These are phyloP conservation scores for Bryum argenteum DNA, from an alignment of 225 moss, liverwort and hornwort species.

Conservation along the genomic window DNA sequence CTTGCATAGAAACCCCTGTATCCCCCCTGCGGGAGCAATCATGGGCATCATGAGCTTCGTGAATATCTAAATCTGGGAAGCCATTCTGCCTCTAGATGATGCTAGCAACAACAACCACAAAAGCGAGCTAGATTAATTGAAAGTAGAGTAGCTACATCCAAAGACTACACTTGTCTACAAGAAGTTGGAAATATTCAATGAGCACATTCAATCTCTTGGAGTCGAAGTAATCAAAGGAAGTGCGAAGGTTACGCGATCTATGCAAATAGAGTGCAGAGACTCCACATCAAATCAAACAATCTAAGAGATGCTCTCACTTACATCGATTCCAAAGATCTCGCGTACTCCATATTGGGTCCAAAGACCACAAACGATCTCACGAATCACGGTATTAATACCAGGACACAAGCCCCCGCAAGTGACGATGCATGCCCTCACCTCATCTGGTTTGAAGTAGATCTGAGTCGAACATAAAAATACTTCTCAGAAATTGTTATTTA, in stretches of 20 bases:
- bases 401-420: conserved; percentile 82
- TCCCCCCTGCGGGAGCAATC: conserved; percentile 50
- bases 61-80: conserved; percentile 1
- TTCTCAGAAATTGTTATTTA: conserved; percentile 8
- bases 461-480: conserved; percentile 24
- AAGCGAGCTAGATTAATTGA: conserved; percentile 13
- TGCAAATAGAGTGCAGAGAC: not conserved
- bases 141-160: not conserved
- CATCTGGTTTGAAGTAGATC: conserved; percentile 59
- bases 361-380: conserved; percentile 71
- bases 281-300: conserved; percentile 1
- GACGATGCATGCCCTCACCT: conserved; percentile 74
- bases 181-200: not conserved
- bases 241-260: not conserved
- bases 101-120: not conserved
- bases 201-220: not conserved
- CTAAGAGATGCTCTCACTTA: conserved; percentile 29
- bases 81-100: not conserved
- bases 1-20: conserved; percentile 69
- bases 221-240: conserved; percentile 8
- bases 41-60: not conserved
- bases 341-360: conserved; percentile 69
- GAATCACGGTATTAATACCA: conserved; percentile 74
- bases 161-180: not conserved
- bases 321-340: conserved; percentile 65